A percentile compares a stretch with the other conserved stretches of the same genome.
Conservation (phyloP, 202 grass and related monocot species). For the Carex arenaria region DNA sequence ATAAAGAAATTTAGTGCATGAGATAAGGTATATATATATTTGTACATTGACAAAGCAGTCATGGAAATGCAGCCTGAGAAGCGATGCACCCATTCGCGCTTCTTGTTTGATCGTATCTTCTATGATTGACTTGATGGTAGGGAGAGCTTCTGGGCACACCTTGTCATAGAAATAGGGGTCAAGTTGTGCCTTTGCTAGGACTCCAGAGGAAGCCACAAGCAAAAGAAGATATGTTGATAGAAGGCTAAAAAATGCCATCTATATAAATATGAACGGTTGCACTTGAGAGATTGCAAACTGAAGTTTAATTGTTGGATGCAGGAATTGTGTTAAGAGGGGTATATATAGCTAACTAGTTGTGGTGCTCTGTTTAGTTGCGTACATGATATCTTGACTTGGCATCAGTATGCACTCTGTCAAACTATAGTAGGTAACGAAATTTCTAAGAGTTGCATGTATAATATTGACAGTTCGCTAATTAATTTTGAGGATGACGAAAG, state of each 20-base stretch:
- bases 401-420: constrained; percentile 20
- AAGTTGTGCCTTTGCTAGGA: constrained; percentile 38
- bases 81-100: constrained; percentile 72
- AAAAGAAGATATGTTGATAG: constrained; percentile 11
- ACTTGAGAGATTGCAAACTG: not conserved
- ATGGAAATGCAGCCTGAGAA: constrained; percentile 82
- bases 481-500: not conserved
- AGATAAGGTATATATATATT: not conserved
- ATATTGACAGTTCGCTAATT: not conserved
- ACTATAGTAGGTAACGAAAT: constrained; percentile 40
- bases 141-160: constrained; percentile 55
- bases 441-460: not conserved
- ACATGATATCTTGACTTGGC: constrained; percentile 20
- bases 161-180: constrained; percentile 61
- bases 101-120: constrained; percentile 51
- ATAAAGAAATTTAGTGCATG: not conserved
- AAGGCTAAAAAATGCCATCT: constrained; percentile 14
- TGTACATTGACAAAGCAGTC: constrained; percentile 83
- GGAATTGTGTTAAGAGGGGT: not conserved
- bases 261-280: not conserved
- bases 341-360: constrained; percentile 42
- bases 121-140: constrained; percentile 44
- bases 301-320: not conserved
- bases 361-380: not conserved
- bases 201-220: constrained; percentile 21